A percentile compares a stretch with the other conserved stretches of the same genome.
These are phyloP conservation scores for Pythium aphanidermatum DNA, from an alignment of 352 stramenopile species.

Conservation along the genomic window DNA sequence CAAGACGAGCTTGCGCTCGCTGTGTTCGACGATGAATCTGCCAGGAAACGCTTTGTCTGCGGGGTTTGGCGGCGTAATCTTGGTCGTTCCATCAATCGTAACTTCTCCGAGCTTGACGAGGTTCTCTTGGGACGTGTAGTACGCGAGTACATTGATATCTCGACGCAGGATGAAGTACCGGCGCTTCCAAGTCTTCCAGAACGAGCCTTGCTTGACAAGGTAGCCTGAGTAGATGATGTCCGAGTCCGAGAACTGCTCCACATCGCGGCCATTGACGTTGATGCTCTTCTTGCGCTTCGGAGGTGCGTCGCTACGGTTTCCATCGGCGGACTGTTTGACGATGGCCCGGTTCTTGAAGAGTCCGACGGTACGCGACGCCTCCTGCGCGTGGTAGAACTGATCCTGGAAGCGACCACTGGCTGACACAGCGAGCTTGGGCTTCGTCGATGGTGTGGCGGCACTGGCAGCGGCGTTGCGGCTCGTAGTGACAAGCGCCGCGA, in stretches of 20 bases:
- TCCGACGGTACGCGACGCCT: slow-evolving; percentile 72
- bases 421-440: slow-evolving; percentile 73
- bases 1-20: slow-evolving; percentile 59
- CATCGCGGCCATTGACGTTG: slow-evolving; percentile 68
- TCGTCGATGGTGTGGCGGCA: background rate
- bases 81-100: slow-evolving; percentile 55
- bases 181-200: slow-evolving; percentile 83
- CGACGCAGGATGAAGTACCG: slow-evolving; percentile 81
- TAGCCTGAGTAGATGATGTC: slow-evolving; percentile 79
- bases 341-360: slow-evolving; percentile 73
- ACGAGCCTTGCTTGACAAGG: slow-evolving; percentile 81
- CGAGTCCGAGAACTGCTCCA: slow-evolving; percentile 82
- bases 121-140: slow-evolving; percentile 74
- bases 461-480: slow-evolving; percentile 6
- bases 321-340: slow-evolving; percentile 37
- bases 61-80: slow-evolving; percentile 39
- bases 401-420: slow-evolving; percentile 81
- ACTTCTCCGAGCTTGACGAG: slow-evolving; percentile 82
- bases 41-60: slow-evolving; percentile 37
- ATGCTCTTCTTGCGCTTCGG: slow-evolving; percentile 43
- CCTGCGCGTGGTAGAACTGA: slow-evolving; percentile 81
- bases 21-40: slow-evolving; percentile 65
- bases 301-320: slow-evolving; percentile 12
- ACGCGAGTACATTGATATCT: slow-evolving; percentile 66
- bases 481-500: slow-evolving; percentile 16